Conservation (phyloP, 2,329 filamentous ascomycete species). For the Boeremia lycopersici region DNA sequence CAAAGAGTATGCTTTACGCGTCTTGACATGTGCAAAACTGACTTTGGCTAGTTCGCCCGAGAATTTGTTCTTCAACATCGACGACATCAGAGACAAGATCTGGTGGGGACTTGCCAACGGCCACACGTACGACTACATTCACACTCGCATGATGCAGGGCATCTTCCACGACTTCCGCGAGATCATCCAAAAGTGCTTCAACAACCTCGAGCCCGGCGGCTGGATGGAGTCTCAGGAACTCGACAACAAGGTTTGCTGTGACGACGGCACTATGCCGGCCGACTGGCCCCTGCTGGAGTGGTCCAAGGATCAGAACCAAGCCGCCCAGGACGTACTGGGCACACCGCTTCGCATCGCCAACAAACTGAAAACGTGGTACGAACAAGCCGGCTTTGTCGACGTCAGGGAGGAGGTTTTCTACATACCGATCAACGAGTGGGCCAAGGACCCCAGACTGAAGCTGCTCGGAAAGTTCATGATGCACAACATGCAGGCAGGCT, state of each 20-base stretch:
- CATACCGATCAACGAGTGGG: conserved; percentile 60
- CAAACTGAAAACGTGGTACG: conserved; percentile 60
- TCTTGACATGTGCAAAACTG: neutral
- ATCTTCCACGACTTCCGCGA: conserved; percentile 62
- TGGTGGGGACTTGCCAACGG: conserved; percentile 57
- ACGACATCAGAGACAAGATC: conserved; percentile 66
- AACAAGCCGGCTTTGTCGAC: conserved; percentile 63
- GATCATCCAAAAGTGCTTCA: conserved; percentile 59
- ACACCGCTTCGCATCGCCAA: conserved; percentile 60
- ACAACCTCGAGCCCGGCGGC: conserved; percentile 62
- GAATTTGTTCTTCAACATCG: conserved; percentile 76
- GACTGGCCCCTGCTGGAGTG: conserved; percentile 57
- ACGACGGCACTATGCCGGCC: conserved; percentile 60
- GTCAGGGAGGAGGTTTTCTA: conserved; percentile 60
- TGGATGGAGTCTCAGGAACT: conserved; percentile 55
- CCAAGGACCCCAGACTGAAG: conserved; percentile 54
- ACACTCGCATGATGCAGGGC: conserved; percentile 64
- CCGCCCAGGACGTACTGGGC: conserved; percentile 51
- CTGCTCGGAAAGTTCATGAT: conserved; percentile 58
- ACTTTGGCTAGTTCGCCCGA: conserved; percentile 58
- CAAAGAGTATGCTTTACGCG: neutral
- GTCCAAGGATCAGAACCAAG: conserved; percentile 51
- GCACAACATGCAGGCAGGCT: conserved; percentile 53
- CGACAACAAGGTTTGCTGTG: conserved; percentile 55
- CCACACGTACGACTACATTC: conserved; percentile 62